Conservation (phyloP, 164 flowering plant species). For the Brasenia schreberi region DNA sequence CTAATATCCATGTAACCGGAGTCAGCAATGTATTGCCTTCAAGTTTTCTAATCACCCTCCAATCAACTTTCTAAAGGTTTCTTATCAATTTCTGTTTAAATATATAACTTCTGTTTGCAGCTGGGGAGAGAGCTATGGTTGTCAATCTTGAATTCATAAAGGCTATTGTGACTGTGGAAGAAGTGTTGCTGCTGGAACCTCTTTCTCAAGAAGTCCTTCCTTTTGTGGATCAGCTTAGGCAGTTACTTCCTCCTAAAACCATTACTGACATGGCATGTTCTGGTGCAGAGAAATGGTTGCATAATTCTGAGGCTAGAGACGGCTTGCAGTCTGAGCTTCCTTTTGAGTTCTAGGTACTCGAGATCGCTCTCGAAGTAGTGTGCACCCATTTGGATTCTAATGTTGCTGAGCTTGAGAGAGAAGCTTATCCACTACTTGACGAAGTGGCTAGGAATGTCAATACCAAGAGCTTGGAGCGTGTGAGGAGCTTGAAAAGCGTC, state of each 20-base stretch:
- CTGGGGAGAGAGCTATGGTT: conserved; percentile 93
- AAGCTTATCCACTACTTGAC: conserved; percentile 81
- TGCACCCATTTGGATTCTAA: conserved; percentile 65
- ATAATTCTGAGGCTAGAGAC: conserved; percentile 53
- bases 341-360: conserved; percentile 88
- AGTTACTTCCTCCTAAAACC: conserved; percentile 46
- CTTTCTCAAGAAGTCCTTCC: conserved; percentile 76
- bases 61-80: no score
- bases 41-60: no score
- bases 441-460: conserved; percentile 83
- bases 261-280: conserved; percentile 26
- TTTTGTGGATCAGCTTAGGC: conserved; percentile 77
- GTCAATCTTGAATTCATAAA: conserved; percentile 86
- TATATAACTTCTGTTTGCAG: conserved; percentile 22
- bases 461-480: conserved; percentile 82
- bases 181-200: conserved; percentile 83
- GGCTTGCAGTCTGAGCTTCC: conserved; percentile 73
- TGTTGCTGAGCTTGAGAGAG: conserved; percentile 71
- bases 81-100: no score
- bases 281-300: conserved; percentile 38
- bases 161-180: conserved; percentile 97
- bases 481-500: conserved; percentile 79
- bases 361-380: conserved; percentile 79
- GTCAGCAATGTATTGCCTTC: no score
- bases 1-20: no score